phyloP scores from a whole-genome alignment of 345 rosid genomes.

The Lepidium africanum region DNA sequence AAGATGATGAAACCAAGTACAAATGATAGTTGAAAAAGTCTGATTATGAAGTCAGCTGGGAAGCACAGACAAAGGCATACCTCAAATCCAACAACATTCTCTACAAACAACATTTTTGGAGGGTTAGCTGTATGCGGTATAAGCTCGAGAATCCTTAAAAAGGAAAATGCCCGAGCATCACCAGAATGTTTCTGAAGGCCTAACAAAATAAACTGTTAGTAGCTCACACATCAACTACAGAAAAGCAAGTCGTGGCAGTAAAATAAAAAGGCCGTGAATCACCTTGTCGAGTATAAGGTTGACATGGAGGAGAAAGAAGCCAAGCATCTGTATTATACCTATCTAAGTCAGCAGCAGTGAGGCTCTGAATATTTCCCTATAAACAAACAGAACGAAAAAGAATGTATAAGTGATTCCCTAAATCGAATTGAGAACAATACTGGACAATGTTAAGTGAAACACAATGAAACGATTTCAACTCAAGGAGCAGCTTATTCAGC shows the following conservation, averaged over 20 bases:
- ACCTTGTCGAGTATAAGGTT: slow-evolving; percentile 98
- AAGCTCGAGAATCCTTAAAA: slow-evolving; percentile 86
- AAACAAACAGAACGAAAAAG: not conserved
- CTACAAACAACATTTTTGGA: slow-evolving; percentile 61
- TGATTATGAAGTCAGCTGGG: not conserved
- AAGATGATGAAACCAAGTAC: not conserved
- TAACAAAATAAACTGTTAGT: slow-evolving; percentile 20
- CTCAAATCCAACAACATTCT: slow-evolving; percentile 91
- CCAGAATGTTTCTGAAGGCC: slow-evolving; percentile 90
- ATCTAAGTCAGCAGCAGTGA: slow-evolving; percentile 68
- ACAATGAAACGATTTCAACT: not conserved
- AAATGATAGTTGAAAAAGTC: not conserved
- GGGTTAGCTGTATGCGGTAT: slow-evolving; percentile 53
- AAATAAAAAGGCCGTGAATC: not conserved
- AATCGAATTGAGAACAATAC: not conserved
- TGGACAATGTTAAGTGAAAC: not conserved
- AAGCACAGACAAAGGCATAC: slow-evolving; percentile 33
- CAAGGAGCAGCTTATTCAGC: not conserved
- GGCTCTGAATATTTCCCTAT: slow-evolving; percentile 87
- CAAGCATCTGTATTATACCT: slow-evolving; percentile 66
- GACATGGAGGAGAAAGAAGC: slow-evolving; percentile 99
- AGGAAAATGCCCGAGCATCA: slow-evolving; percentile 89
- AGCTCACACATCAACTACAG: not conserved
- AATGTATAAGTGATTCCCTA: not conserved
- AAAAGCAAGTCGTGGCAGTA: not conserved